Conservation (phyloP, 768 basidiomycete species). For the Baorangia bicolor region DNA sequence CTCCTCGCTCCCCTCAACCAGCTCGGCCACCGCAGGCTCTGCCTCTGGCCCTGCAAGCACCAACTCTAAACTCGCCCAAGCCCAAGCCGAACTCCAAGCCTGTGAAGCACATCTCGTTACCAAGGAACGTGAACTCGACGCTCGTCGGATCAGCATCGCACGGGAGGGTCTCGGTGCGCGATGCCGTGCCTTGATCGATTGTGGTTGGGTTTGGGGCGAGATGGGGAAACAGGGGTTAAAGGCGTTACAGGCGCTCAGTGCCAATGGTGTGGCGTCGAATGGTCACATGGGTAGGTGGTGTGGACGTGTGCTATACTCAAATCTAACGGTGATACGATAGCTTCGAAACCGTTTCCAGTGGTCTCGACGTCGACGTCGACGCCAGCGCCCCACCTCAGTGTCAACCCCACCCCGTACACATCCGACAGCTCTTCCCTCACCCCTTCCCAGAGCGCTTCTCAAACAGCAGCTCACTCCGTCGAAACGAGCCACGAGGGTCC, state of each 20-base stretch:
- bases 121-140: conserved; percentile 66
- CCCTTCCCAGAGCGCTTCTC: conserved; percentile 78
- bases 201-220: conserved; percentile 67
- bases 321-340: not conserved
- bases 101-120: conserved; percentile 72
- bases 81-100: conserved; percentile 77
- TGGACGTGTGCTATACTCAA: not conserved
- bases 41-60: conserved; percentile 13
- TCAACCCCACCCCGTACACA: conserved; percentile 28
- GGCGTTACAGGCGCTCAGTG: conserved; percentile 20
- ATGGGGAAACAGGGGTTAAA: conserved; percentile 60
- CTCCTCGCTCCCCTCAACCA: conserved; percentile 38
- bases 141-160: conserved; percentile 51
- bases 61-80: conserved; percentile 53
- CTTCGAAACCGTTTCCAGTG: not conserved
- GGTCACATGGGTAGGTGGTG: conserved; percentile 2
- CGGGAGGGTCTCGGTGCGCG: conserved; percentile 61
- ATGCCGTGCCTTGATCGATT: conserved; percentile 64
- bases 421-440: conserved; percentile 66
- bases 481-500: conserved; percentile 17
- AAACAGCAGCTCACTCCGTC: conserved; percentile 32
- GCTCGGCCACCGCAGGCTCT: conserved; percentile 26
- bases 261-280: not conserved
- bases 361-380: too few relatives aligned
- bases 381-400: not conserved